Percentiles rank a stretch among this genome's conserved stretches.
Evolutionary conservation across 1,139 yeast genomes (phyloP).

Genomic region (Blastobotrys elegans): DNA sequence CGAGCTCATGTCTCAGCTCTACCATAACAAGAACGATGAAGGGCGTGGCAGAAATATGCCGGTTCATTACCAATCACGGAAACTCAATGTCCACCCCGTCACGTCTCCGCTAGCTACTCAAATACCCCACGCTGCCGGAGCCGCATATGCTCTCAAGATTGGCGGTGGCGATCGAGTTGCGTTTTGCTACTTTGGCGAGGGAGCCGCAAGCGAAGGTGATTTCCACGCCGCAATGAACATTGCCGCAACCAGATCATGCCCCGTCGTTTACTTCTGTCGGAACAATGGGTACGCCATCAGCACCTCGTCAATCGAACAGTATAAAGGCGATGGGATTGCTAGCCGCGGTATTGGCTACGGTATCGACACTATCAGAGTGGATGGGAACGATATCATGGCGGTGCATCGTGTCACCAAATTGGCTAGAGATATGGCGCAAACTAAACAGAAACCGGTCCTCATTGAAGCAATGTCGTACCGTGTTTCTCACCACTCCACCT

Average conservation of each 20-base stretch:
- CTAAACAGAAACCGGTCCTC: conserved; percentile 32
- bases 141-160: conserved; percentile 36
- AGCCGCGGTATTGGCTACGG: conserved; percentile 36
- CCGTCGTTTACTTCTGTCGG: conserved; percentile 34
- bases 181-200: conserved; percentile 37
- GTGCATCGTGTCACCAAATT: conserved; percentile 32
- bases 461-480: conserved; percentile 38
- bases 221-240: conserved; percentile 37
- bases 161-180: conserved; percentile 27
- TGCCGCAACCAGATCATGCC: conserved; percentile 36
- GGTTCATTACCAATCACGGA: conserved; percentile 32
- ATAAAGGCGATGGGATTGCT: conserved; percentile 37
- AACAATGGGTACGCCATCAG: conserved; percentile 38
- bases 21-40: conserved; percentile 31
- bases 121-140: conserved; percentile 38
- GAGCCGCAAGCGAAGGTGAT: conserved; percentile 38
- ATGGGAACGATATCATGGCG: conserved; percentile 36
- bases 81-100: conserved; percentile 34
- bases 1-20: conserved; percentile 35
- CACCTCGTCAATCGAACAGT: conserved; percentile 35
- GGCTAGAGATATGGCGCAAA: conserved; percentile 32
- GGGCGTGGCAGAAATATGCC: conserved; percentile 37
- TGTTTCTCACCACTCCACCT: conserved; percentile 37
- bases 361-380: conserved; percentile 35
- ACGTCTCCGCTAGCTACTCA: conserved; percentile 37